phyloP scores from a whole-genome alignment of 805 yeast species.

The Brettanomyces anomalus region DNA sequence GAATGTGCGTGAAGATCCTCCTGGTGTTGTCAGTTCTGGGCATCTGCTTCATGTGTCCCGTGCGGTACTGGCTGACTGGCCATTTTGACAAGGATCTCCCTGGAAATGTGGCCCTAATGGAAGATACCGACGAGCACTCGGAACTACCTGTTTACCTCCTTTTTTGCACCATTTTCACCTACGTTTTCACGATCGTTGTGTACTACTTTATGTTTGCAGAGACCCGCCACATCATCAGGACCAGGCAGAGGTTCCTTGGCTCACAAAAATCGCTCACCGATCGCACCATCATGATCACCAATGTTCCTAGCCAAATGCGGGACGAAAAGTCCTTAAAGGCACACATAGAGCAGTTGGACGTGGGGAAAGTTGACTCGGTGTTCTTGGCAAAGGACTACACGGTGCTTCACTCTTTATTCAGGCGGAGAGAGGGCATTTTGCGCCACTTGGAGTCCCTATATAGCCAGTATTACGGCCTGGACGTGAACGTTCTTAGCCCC shows the following conservation, averaged over 20 bases:
- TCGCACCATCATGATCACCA: constrained; percentile 46
- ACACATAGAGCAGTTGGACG: constrained; percentile 46
- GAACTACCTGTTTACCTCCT: constrained; percentile 31
- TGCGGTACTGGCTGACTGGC: constrained; percentile 45
- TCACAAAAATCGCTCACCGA: constrained; percentile 53
- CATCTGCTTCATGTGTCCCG: constrained; percentile 40
- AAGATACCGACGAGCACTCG: constrained; percentile 11
- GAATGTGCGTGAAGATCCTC: constrained; percentile 42
- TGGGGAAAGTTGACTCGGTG: constrained; percentile 45
- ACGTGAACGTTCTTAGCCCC: constrained; percentile 18
- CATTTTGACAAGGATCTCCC: constrained; percentile 28
- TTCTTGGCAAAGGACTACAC: constrained; percentile 35
- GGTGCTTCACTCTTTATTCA: constrained; percentile 31
- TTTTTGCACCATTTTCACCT: constrained; percentile 49
- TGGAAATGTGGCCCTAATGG: background rate
- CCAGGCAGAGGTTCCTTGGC: constrained; percentile 50
- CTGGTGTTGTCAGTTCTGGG: constrained; percentile 37
- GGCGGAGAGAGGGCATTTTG: constrained; percentile 25
- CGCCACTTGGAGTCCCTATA: constrained; percentile 32
- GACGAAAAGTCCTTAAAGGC: constrained; percentile 34
- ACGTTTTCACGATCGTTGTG: constrained; percentile 40
- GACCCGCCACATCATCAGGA: constrained; percentile 40
- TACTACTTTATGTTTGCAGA: constrained; percentile 35
- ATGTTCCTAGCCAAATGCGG: constrained; percentile 40
- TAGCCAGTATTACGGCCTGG: constrained; percentile 32